Evolutionary conservation across 2,329 filamentous ascomycete genomes (phyloP), one percentile per base, ranked within the genome.

Genomic region (Talaromyces verruculosus): DNA sequence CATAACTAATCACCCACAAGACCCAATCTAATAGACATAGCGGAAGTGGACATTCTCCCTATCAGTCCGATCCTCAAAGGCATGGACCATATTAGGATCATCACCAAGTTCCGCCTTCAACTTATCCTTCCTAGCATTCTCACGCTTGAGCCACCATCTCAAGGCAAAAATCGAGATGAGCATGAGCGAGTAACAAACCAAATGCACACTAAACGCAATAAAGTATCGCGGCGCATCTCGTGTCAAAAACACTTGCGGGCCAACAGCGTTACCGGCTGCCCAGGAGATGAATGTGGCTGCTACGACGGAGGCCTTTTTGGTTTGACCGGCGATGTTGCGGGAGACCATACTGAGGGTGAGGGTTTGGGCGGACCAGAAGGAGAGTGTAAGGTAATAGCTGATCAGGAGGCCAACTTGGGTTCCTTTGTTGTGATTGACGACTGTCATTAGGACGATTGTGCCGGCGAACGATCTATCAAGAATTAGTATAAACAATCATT

Each of bases 321-420:
- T 92, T 70, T 90, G 88, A 0, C 90, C 90, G 30, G 87, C 90
- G 10, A 91, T 81, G 72, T 92, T 92, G 17, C 89, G 84, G 0
- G 86, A 87, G 65, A 91, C 83, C 81, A 92, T 84, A 15, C 87
- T 88, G 70, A 92, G 83, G 7, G 84, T 81, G 13, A 91, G 80
- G 1, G 87, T 89, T 71, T 90, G 86, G 0, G 89, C 89, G 0
- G 89, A 88, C 89, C 89, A 92, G 84, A 93, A 93, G 5, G 88
- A 91, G 19, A 92, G 83, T 0, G 87, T 89, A 68, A 92, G 89
- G 78, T 92, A 93, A 81, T 92, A 93, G 72, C 84, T 85, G 72
- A 92, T 85, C 15, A 92, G 79, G 0, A 93, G 82, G 5, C 90
- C 90, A 33, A 88, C 83, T 76, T 89, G 84, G 43, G 86, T 87